Conservation (phyloP, 1,284 basidiomycete genomes). For the Fomitopsis palustris region DNA sequence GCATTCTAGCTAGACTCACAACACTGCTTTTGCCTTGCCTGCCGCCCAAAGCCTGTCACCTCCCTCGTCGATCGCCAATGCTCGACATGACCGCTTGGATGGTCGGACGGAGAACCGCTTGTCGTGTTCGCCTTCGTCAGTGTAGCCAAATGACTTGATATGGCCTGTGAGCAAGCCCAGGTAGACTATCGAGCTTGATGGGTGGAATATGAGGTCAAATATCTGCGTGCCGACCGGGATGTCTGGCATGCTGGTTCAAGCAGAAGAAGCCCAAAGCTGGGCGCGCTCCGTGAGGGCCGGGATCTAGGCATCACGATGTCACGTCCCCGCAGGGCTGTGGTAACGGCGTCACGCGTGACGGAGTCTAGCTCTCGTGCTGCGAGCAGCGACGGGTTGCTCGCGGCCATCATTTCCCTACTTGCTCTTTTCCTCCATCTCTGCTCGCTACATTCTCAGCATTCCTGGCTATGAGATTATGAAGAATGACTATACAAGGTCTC, state of each 20-base stretch:
- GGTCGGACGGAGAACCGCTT: conserved; percentile 55
- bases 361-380: neutral
- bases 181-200: conserved; percentile 65
- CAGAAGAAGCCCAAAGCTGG: too few relatives aligned
- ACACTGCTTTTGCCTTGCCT: conserved; percentile 80
- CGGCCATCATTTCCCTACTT: neutral
- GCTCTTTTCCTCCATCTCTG: neutral
- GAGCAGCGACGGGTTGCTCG: neutral
- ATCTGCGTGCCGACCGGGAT: conserved; percentile 74
- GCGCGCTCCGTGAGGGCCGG: neutral
- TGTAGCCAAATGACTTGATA: conserved; percentile 77
- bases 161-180: conserved; percentile 81
- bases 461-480: conserved; percentile 14
- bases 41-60: conserved; percentile 72
- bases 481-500: conserved; percentile 26
- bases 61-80: conserved; percentile 60
- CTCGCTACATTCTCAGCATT: conserved; percentile 6
- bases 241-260: conserved; percentile 56
- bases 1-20: conserved; percentile 51
- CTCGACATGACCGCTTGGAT: conserved; percentile 76
- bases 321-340: neutral
- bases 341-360: neutral
- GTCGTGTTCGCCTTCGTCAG: conserved; percentile 58
- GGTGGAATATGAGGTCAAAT: conserved; percentile 89
- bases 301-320: neutral